Evolutionary conservation across 2,329 filamentous ascomycete species (phyloP).

Genomic region (Fusarium foetens): DNA sequence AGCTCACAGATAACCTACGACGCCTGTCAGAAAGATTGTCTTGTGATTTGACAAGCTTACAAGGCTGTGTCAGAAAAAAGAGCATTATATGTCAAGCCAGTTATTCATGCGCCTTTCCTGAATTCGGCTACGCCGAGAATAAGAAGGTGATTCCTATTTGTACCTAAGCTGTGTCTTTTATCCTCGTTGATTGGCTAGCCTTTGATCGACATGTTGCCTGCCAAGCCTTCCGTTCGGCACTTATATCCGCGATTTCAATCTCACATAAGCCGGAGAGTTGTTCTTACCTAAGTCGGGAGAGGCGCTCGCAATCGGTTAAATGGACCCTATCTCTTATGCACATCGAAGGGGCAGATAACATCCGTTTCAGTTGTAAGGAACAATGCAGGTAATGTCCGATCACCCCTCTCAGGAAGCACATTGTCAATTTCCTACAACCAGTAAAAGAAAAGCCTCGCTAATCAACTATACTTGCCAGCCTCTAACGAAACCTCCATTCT

Average conservation of each 20-base stretch:
- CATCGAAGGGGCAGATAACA: not conserved
- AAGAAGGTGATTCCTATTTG: not conserved
- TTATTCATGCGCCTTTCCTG: not conserved
- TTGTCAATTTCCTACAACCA: rapidly evolving
- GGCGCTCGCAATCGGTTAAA: not conserved
- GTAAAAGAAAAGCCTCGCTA: rapidly evolving
- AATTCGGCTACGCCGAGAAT: not conserved
- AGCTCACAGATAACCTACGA: rapidly evolving
- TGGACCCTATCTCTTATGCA: not conserved
- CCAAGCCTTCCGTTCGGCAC: not conserved
- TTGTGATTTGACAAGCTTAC: too few species aligned
- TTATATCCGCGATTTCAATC: not conserved
- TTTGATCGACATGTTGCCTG: not conserved
- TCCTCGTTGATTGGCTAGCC: not conserved
- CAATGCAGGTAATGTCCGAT: rapidly evolving
- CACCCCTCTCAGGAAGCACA: not conserved
- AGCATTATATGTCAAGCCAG: not conserved
- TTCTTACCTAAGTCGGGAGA: not conserved
- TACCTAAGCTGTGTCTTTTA: not conserved
- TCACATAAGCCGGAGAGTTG: not conserved
- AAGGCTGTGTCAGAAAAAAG: not conserved
- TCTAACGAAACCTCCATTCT: rapidly evolving
- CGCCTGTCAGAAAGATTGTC: not conserved
- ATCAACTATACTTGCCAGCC: rapidly evolving
- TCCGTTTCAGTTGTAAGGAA: not conserved